A percentile compares a stretch with the other conserved stretches of the same genome.
Conservation (phyloP, 495 filamentous ascomycete species). For the Penicillium riverlandense region DNA sequence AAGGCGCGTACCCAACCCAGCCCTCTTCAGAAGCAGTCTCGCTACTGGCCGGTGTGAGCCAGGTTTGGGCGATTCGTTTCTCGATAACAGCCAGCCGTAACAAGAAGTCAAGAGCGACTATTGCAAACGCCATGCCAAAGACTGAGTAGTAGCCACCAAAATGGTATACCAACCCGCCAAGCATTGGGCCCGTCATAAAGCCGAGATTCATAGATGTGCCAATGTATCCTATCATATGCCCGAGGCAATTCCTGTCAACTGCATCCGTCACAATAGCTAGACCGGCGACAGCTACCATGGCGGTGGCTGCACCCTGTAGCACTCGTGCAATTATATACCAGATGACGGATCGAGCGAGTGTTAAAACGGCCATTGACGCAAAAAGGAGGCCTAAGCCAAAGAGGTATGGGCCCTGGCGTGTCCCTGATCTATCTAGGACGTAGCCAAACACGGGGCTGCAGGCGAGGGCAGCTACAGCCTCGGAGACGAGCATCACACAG, state of each 20-base stretch:
- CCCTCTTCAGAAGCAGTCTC: not conserved
- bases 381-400: conserved; percentile 56
- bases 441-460: conserved; percentile 12
- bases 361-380: conserved; percentile 57
- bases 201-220: conserved; percentile 56
- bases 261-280: conserved; percentile 67
- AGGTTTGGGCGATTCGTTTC: conserved; percentile 59
- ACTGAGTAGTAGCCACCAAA: conserved; percentile 58
- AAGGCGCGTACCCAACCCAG: not conserved
- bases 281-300: conserved; percentile 61
- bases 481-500: conserved; percentile 11
- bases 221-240: conserved; percentile 61
- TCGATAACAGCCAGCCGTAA: conserved; percentile 59
- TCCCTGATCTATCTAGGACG: conserved; percentile 7
- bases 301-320: conserved; percentile 62
- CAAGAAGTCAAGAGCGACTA: conserved; percentile 55
- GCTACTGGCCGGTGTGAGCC: conserved; percentile 22
- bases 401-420: conserved; percentile 54
- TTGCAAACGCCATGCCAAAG: conserved; percentile 56
- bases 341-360: conserved; percentile 52
- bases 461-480: conserved; percentile 9
- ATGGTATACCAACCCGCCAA: conserved; percentile 65
- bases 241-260: conserved; percentile 51
- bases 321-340: conserved; percentile 56
- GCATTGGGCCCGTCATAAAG: conserved; percentile 57